phyloP scores from a whole-genome alignment of 2,329 filamentous ascomycete genomes.

The Tolypocladium ophioglossoides region DNA sequence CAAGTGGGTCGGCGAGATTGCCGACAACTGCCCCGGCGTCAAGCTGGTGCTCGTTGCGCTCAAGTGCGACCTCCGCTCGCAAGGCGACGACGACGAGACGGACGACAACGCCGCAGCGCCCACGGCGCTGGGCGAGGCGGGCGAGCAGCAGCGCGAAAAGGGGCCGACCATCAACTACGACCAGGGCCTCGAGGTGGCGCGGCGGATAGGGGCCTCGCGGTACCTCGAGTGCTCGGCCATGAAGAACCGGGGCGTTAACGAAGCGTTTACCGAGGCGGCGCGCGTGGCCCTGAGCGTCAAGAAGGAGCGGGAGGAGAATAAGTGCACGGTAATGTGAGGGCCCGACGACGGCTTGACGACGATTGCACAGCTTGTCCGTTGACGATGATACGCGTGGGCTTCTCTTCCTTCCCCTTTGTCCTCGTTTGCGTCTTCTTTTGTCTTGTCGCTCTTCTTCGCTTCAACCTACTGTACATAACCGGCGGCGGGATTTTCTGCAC shows the following conservation, averaged over 20 bases:
- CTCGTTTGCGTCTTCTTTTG: not conserved
- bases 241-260: constrained; percentile 95
- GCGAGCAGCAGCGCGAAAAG: constrained; percentile 41
- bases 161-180: constrained; percentile 79
- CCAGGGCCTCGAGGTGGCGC: constrained; percentile 80
- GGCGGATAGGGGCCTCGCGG: constrained; percentile 82
- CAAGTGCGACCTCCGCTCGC: constrained; percentile 91
- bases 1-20: constrained; percentile 97
- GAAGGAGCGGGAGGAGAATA: constrained; percentile 51
- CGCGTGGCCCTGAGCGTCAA: constrained; percentile 76
- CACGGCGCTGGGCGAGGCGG: constrained; percentile 7
- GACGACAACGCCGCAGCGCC: constrained; percentile 30
- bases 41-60: constrained; percentile 91
- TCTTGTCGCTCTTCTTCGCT: not conserved
- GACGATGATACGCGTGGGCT: not conserved
- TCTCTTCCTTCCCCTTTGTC: not conserved
- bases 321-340: constrained; percentile 49
- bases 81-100: constrained; percentile 61
- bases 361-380: not conserved
- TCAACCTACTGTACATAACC: not conserved
- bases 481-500: not conserved
- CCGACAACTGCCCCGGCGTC: constrained; percentile 92
- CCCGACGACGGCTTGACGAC: not conserved
- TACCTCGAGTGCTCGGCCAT: constrained; percentile 98
- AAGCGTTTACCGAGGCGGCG: constrained; percentile 95